A percentile compares a stretch with the other conserved stretches of the same genome.
phyloP scores from a whole-genome alignment of 257 asterid genomes.

The Dorcoceras hygrometricum region DNA sequence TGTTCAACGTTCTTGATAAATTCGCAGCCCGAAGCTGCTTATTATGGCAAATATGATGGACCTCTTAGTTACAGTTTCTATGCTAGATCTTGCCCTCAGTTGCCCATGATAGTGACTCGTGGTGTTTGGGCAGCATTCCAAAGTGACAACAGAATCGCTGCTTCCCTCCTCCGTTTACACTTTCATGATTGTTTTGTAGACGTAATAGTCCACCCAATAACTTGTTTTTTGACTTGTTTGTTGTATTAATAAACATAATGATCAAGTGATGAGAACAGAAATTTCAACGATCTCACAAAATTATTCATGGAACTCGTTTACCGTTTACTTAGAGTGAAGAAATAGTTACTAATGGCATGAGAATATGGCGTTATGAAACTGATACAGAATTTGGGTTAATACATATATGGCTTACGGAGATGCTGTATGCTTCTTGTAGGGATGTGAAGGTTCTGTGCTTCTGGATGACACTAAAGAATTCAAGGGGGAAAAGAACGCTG shows the following conservation, averaged over 20 bases:
- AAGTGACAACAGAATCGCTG: conserved; percentile 62
- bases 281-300: neutral
- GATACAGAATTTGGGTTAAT: neutral
- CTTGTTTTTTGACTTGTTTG: neutral
- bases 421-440: conserved; percentile 31
- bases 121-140: conserved; percentile 59
- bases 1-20: conserved; percentile 12
- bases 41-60: conserved; percentile 30
- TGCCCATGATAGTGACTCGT: conserved; percentile 40
- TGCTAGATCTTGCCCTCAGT: conserved; percentile 56
- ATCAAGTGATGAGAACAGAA: too few species aligned
- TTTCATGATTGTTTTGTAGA: conserved; percentile 78
- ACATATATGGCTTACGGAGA: neutral
- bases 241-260: neutral
- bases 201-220: conserved; percentile 27
- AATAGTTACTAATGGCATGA: neutral
- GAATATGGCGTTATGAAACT: neutral
- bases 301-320: neutral
- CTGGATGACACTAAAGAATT: conserved; percentile 58
- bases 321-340: too few species aligned
- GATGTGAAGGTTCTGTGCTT: conserved; percentile 78
- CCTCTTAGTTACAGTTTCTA: conserved; percentile 42
- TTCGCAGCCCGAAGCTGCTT: conserved; percentile 30
- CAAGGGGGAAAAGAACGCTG: conserved; percentile 70
- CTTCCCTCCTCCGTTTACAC: conserved; percentile 67